Evolutionary conservation across 129 eudicot genomes (phyloP).

Genomic region (Glebionis coronaria): DNA sequence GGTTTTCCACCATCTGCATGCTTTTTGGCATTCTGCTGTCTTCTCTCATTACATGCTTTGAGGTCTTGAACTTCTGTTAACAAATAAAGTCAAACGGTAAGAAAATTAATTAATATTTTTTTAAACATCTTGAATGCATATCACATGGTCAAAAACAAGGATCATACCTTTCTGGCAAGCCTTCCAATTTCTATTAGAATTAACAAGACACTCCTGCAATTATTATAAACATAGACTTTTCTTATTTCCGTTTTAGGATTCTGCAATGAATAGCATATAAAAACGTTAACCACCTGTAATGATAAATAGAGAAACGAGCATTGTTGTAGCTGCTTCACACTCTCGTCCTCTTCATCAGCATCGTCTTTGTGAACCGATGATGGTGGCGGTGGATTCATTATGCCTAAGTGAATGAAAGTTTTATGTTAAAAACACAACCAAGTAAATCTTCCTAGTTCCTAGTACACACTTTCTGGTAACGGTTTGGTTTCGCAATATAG

Average conservation of each 20-base stretch:
- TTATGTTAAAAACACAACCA: too few species aligned
- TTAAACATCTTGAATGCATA: too few species aligned
- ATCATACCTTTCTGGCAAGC: conserved; percentile 60
- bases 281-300: conserved; percentile 37
- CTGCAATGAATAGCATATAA: not conserved
- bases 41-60: conserved; percentile 58
- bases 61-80: conserved; percentile 60
- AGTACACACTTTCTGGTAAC: too few species aligned
- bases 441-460: too few species aligned
- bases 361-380: conserved; percentile 44
- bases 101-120: too few species aligned
- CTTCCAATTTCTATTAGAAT: conserved; percentile 65
- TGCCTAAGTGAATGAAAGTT: too few species aligned
- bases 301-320: conserved; percentile 58
- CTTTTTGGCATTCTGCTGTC: conserved; percentile 33
- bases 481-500: too few species aligned
- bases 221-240: not conserved
- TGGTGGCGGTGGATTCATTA: conserved; percentile 22
- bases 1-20: not conserved
- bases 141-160: not conserved
- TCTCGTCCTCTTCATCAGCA: conserved; percentile 66
- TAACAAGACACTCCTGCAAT: conserved; percentile 67
- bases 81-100: not conserved
- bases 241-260: not conserved
- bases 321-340: conserved; percentile 60